phyloP scores from a whole-genome alignment of 768 basidiomycete genomes.

The Agrocybe praecox region DNA sequence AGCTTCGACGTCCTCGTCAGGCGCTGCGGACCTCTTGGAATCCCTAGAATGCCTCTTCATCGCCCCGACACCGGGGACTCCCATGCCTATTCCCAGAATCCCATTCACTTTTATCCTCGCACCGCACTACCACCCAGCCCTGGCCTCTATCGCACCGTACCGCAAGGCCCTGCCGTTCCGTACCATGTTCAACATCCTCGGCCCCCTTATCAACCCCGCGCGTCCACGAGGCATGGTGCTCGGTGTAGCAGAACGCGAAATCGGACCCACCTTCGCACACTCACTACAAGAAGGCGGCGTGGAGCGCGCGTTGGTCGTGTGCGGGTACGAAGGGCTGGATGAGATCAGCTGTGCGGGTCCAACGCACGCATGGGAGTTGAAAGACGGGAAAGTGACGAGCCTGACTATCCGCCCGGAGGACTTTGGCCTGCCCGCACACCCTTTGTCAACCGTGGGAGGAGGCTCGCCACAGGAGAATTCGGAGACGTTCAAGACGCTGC shows the following conservation, averaged over 20 bases:
- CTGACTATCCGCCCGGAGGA: slow-evolving; percentile 64
- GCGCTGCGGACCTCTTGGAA: slow-evolving; percentile 90
- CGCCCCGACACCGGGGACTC: slow-evolving; percentile 56
- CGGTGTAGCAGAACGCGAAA: slow-evolving; percentile 81
- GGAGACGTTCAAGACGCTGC: slow-evolving; percentile 62
- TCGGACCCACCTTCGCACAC: slow-evolving; percentile 81
- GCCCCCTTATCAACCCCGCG: slow-evolving; percentile 93
- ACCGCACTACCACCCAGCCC: slow-evolving; percentile 88
- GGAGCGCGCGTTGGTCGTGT: slow-evolving; percentile 87
- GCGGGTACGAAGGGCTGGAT: slow-evolving; percentile 88
- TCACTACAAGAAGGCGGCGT: slow-evolving; percentile 77
- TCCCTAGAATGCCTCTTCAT: slow-evolving; percentile 79
- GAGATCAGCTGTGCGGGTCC: slow-evolving; percentile 95
- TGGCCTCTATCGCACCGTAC: slow-evolving; percentile 81
- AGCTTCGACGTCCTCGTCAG: slow-evolving; percentile 93
- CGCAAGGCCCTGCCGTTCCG: slow-evolving; percentile 90
- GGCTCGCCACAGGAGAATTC: slow-evolving; percentile 84
- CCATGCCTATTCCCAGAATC: slow-evolving; percentile 60
- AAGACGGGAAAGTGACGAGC: slow-evolving; percentile 61
- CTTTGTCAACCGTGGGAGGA: slow-evolving; percentile 71
- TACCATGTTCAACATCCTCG: slow-evolving; percentile 95
- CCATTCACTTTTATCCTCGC: slow-evolving; percentile 96
- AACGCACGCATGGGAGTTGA: slow-evolving; percentile 83
- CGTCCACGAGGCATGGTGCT: slow-evolving; percentile 87
- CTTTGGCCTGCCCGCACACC: slow-evolving; percentile 78